Evolutionary conservation across 345 rosid species (phyloP).

Genomic region (Sonneratia alba): DNA sequence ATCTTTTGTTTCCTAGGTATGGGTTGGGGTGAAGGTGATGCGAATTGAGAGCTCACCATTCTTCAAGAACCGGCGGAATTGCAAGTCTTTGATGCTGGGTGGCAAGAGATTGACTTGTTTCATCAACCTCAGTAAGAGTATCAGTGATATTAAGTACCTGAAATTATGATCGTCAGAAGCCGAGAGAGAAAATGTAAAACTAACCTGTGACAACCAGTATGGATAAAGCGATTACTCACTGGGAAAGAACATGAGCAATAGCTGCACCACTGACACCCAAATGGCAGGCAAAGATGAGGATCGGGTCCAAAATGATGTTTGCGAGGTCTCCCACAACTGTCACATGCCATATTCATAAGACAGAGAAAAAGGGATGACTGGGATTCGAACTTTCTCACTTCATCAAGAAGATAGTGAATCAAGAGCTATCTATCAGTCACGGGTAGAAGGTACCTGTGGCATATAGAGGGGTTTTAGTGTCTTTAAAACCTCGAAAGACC

Average conservation of each 20-base stretch:
- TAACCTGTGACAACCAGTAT: not conserved
- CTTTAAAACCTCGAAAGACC: constrained; percentile 84
- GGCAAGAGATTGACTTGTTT: constrained; percentile 59
- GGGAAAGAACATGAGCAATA: constrained; percentile 88
- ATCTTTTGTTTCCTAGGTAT: not conserved
- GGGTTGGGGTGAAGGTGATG: not conserved
- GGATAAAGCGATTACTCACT: constrained; percentile 33
- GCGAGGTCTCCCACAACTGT: constrained; percentile 62
- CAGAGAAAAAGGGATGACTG: not conserved
- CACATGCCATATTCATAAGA: not conserved
- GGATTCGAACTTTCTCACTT: not conserved
- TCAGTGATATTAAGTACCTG: constrained; percentile 68
- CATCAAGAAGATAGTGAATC: not conserved
- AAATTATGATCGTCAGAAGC: not conserved
- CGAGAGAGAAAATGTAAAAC: not conserved
- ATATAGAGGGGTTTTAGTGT: constrained; percentile 80
- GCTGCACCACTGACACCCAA: constrained; percentile 93
- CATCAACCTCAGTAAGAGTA: constrained; percentile 50
- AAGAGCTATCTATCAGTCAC: no score
- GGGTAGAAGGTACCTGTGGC: constrained; percentile 48
- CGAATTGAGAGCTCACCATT: constrained; percentile 32
- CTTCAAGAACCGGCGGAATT: constrained; percentile 63
- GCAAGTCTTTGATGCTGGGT: constrained; percentile 55
- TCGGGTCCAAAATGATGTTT: constrained; percentile 70
- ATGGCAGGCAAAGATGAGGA: constrained; percentile 55